Evolutionary conservation across 2,329 filamentous ascomycete species (phyloP).

Genomic region (Lasiodiplodia gonubiensis): DNA sequence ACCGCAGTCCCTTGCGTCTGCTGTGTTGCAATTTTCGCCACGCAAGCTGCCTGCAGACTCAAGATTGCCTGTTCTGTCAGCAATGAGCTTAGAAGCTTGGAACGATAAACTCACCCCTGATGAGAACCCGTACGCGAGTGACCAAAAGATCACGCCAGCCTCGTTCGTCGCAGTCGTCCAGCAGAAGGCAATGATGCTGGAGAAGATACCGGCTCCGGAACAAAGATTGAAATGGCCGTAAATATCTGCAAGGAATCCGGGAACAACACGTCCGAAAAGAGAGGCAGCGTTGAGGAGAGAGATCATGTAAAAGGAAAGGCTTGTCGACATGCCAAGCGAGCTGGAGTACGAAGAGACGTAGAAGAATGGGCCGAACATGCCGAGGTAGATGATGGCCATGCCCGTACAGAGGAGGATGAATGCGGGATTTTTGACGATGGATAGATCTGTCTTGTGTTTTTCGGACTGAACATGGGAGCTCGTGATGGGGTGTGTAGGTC

Average conservation of each 20-base stretch:
- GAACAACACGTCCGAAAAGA: conserved; percentile 10
- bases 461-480: background rate
- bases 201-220: conserved; percentile 38
- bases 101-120: conserved; percentile 44
- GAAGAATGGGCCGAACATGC: conserved; percentile 42
- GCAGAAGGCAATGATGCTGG: conserved; percentile 52
- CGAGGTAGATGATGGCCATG: conserved; percentile 37
- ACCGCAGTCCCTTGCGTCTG: conserved; percentile 12
- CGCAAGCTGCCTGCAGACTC: conserved; percentile 7
- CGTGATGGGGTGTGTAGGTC: conserved; percentile 30
- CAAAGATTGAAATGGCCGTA: conserved; percentile 53
- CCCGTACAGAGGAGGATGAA: conserved; percentile 35
- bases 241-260: conserved; percentile 12
- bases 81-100: background rate
- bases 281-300: conserved; percentile 27
- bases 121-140: conserved; percentile 58
- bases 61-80: conserved; percentile 4
- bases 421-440: conserved; percentile 16
- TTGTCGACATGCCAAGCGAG: background rate
- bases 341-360: conserved; percentile 37
- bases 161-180: conserved; percentile 52
- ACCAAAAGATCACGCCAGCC: conserved; percentile 53
- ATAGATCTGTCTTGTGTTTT: background rate
- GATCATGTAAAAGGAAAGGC: conserved; percentile 49
- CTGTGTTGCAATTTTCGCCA: background rate